These are phyloP conservation scores for Globisporangium cylindrosporum DNA, from an alignment of 352 stramenopile species.

Conservation along the genomic window DNA sequence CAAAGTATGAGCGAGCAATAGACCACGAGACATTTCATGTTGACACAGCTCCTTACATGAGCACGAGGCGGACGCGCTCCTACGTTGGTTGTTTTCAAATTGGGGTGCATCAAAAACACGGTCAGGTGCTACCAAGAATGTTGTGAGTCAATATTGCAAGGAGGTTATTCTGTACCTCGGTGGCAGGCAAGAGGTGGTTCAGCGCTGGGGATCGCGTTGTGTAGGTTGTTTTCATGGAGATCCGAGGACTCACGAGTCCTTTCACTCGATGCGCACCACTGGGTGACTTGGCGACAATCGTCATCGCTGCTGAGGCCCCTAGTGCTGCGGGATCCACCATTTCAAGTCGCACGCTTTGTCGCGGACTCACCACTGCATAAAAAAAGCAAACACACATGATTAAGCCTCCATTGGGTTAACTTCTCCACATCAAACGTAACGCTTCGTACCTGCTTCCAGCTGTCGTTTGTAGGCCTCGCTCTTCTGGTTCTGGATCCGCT, in stretches of 20 bases:
- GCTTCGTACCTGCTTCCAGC: constrained; percentile 30
- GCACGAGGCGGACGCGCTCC: constrained; percentile 50
- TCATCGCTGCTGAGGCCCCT: background rate
- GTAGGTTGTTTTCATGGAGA: constrained; percentile 61
- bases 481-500: constrained; percentile 42
- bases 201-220: constrained; percentile 60
- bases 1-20: background rate
- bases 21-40: too few relatives aligned
- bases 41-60: constrained; percentile 26
- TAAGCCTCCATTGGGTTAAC: background rate
- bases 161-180: constrained; percentile 20
- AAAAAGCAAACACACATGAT: background rate
- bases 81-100: background rate
- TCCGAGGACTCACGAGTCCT: constrained; percentile 31
- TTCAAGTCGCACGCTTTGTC: constrained; percentile 18
- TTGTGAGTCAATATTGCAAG: background rate
- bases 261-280: constrained; percentile 5
- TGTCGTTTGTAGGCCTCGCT: constrained; percentile 39
- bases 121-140: background rate
- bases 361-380: constrained; percentile 11
- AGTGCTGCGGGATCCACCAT: background rate
- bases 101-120: background rate
- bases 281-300: constrained; percentile 8
- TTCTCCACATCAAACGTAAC: background rate
- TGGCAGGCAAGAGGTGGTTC: constrained; percentile 60